Evolutionary conservation across 192 early-diverging fungal genomes (phyloP).

Genomic region (Diversispora eburnea): DNA sequence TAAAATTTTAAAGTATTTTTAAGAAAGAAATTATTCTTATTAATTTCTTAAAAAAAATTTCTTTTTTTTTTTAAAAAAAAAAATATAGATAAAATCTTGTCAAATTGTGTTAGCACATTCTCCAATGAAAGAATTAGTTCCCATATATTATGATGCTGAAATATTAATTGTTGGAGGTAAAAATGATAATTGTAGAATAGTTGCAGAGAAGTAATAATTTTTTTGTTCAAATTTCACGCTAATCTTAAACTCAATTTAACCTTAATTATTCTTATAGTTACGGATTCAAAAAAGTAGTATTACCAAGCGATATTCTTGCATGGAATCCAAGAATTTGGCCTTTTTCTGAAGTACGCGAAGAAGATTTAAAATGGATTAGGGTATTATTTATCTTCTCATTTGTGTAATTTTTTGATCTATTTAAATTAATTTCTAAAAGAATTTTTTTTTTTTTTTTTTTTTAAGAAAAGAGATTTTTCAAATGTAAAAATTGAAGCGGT

Average conservation of each 20-base stretch:
- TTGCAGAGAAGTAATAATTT: conserved; percentile 47
- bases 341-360: conserved; percentile 39
- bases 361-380: conserved; percentile 18
- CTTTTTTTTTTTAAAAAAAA: conserved; percentile 39
- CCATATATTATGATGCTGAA: conserved; percentile 55
- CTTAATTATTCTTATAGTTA: conserved; percentile 37
- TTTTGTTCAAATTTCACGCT: no score
- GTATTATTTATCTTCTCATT: conserved; percentile 8
- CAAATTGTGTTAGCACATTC: conserved; percentile 84
- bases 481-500: conserved; percentile 60
- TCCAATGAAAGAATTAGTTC: conserved; percentile 70
- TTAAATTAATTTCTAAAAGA: background rate
- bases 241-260: no score
- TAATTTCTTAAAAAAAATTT: background rate
- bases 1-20: background rate
- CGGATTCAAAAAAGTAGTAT: conserved; percentile 67
- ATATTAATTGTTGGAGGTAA: conserved; percentile 76
- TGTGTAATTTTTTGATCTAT: background rate
- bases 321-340: conserved; percentile 70
- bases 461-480: conserved; percentile 39
- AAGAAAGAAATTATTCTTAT: background rate
- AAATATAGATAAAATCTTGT: conserved; percentile 29
- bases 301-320: conserved; percentile 63
- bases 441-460: background rate
- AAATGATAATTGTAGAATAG: conserved; percentile 53